Conservation (phyloP, 257 asterid genomes). For the Nicotiana attenuata region DNA sequence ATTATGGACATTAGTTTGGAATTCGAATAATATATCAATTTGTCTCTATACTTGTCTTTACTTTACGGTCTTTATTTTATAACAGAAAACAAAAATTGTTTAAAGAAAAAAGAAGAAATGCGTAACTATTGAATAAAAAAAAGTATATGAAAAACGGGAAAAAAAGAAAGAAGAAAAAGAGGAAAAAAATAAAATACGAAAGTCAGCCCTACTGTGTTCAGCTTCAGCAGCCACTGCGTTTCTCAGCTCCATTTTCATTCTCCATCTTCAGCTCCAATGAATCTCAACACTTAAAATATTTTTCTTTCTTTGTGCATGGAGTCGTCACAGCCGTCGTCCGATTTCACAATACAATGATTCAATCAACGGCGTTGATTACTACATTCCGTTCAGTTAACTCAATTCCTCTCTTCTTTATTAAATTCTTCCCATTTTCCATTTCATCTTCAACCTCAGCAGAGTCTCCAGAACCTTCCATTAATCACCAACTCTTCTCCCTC, state of each 20-base stretch:
- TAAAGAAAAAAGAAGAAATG: no score
- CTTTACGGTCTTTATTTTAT: no score
- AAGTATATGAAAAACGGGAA: no score
- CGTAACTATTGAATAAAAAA: no score
- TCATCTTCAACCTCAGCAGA: background rate
- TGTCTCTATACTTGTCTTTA: no score
- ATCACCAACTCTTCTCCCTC: conserved; percentile 25
- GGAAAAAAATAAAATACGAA: no score
- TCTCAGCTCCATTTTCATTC: background rate
- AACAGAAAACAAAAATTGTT: no score
- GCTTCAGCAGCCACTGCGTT: background rate
- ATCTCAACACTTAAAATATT: background rate
- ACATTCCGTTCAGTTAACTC: background rate
- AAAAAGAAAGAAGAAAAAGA: no score
- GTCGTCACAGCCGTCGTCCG: background rate
- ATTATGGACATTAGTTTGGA: no score
- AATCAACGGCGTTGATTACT: background rate
- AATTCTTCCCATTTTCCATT: background rate
- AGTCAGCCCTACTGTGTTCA: background rate
- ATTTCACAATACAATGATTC: background rate
- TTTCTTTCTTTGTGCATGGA: background rate
- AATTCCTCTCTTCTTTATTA: background rate
- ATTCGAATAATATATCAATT: no score
- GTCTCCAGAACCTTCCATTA: background rate
- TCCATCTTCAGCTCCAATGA: background rate